These are phyloP conservation scores for Amanita exitialis DNA, from an alignment of 768 basidiomycete genomes.

Conservation along the genomic window DNA sequence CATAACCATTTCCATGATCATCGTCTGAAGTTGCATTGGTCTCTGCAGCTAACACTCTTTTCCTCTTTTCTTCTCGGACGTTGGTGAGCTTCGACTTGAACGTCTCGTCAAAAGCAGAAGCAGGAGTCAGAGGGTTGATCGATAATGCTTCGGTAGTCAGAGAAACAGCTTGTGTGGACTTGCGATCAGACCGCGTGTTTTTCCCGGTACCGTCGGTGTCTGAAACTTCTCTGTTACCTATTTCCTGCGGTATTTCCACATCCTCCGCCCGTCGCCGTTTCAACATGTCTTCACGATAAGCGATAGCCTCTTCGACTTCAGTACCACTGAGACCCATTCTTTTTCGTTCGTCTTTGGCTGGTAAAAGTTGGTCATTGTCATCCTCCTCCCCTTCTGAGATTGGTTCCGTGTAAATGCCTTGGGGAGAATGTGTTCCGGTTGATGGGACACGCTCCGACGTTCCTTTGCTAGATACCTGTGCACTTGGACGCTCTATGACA, in stretches of 20 bases:
- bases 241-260: slow-evolving; percentile 15
- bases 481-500: slow-evolving; percentile 65
- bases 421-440: slow-evolving; percentile 30
- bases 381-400: slow-evolving; percentile 94
- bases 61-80: slow-evolving; percentile 20
- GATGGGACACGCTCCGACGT: slow-evolving; percentile 36
- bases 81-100: slow-evolving; percentile 36
- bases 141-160: slow-evolving; percentile 33
- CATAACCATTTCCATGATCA: slow-evolving; percentile 15
- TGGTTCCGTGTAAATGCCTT: slow-evolving; percentile 73
- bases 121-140: slow-evolving; percentile 82
- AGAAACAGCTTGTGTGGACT: slow-evolving; percentile 13
- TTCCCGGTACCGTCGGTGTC: slow-evolving; percentile 15
- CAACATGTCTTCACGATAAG: slow-evolving; percentile 75
- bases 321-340: slow-evolving; percentile 66
- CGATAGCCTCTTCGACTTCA: slow-evolving; percentile 77
- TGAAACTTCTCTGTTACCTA: slow-evolving; percentile 12
- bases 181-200: background rate
- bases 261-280: slow-evolving; percentile 28
- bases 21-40: slow-evolving; percentile 33
- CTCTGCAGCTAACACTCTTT: slow-evolving; percentile 13
- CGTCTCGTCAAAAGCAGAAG: slow-evolving; percentile 76
- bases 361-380: slow-evolving; percentile 53
- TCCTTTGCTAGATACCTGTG: slow-evolving; percentile 31
- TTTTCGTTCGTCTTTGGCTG: slow-evolving; percentile 74